A percentile compares a stretch with the other conserved stretches of the same genome.
Conservation (phyloP, 176 grass and related monocot genomes). For the Paspalum notatum region DNA sequence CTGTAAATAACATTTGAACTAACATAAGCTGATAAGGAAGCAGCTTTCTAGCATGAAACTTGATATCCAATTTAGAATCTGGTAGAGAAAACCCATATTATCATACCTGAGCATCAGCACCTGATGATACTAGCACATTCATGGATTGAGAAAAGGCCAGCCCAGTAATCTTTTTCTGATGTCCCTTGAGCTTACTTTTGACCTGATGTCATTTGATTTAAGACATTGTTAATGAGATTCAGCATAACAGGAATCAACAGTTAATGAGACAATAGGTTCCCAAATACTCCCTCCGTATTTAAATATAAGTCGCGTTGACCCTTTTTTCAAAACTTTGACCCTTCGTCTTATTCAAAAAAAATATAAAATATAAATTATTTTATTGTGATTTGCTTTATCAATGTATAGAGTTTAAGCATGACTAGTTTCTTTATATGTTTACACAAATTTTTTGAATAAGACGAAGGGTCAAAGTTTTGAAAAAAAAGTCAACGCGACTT, state of each 20-base stretch:
- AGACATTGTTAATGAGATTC: not conserved
- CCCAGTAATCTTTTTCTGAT: conserved; percentile 97
- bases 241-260: conserved; percentile 1
- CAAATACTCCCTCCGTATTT: no score
- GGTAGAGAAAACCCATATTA: conserved; percentile 18
- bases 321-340: no score
- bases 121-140: conserved; percentile 95
- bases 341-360: no score
- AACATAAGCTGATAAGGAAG: conserved; percentile 3
- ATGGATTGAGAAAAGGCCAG: conserved; percentile 93
- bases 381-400: no score
- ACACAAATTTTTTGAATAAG: no score
- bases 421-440: no score
- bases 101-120: conserved; percentile 95
- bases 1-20: conserved; percentile 24
- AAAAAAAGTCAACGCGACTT: no score
- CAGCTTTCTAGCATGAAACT: conserved; percentile 13
- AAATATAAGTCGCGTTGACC: no score
- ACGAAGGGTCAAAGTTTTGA: no score
- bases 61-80: no score
- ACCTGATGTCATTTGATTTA: conserved; percentile 46
- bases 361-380: no score
- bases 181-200: conserved; percentile 97
- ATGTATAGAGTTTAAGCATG: no score
- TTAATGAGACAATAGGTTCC: not conserved